Conservation (phyloP, 1,284 basidiomycete species). For the Cutaneotrichosporon sp. region DNA sequence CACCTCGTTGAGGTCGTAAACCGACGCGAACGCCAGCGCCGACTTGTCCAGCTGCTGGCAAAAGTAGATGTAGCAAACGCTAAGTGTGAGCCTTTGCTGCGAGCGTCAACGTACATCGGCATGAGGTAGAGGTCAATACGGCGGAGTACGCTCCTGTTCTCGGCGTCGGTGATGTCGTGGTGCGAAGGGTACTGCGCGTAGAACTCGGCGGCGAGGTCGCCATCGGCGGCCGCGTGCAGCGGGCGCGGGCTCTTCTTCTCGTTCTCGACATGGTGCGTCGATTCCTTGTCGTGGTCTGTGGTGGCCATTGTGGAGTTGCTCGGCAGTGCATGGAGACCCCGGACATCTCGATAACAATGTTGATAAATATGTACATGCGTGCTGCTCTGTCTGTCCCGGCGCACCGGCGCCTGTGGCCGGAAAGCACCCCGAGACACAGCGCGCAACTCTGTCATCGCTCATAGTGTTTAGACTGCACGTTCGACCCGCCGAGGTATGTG, state of each 20-base stretch:
- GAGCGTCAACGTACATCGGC: slow-evolving; percentile 15
- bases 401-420: too few species aligned
- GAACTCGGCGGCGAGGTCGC: slow-evolving; percentile 5
- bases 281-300: not conserved
- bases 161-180: slow-evolving; percentile 16
- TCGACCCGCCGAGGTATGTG: too few species aligned
- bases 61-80: slow-evolving; percentile 21
- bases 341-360: too few species aligned
- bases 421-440: too few species aligned
- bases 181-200: slow-evolving; percentile 4
- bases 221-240: not conserved
- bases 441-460: too few species aligned
- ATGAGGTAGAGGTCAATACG: slow-evolving; percentile 20
- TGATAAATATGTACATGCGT: too few species aligned
- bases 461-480: too few species aligned
- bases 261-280: not conserved
- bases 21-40: slow-evolving; percentile 25
- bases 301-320: too few species aligned
- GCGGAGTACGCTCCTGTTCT: slow-evolving; percentile 10
- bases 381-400: too few species aligned
- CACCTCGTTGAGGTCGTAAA: slow-evolving; percentile 17
- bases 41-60: slow-evolving; percentile 36
- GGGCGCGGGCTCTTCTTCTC: not conserved
- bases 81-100: not conserved
- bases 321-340: too few species aligned